Conservation (phyloP, 2,329 filamentous ascomycete species). For the Fusarium sp. region DNA sequence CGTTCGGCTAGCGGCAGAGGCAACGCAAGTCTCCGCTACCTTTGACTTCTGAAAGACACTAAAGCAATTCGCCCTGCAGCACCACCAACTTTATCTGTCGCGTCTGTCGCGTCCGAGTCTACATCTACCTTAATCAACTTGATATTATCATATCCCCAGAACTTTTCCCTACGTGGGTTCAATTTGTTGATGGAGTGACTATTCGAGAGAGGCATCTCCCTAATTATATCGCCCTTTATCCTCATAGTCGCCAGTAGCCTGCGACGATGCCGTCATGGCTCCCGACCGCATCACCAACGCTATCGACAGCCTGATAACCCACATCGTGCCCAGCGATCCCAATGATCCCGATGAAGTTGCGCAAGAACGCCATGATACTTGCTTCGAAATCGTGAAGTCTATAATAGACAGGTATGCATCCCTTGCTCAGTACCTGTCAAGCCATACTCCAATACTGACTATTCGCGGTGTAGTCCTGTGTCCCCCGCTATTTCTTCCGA, state of each 20-base stretch:
- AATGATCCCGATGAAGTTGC: conserved; percentile 74
- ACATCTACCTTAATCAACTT: conserved; percentile 12
- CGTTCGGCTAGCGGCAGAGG: not conserved
- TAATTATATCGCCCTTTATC: not conserved
- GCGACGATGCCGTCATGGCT: conserved; percentile 66
- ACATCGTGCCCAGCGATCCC: conserved; percentile 74
- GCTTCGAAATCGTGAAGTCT: conserved; percentile 62
- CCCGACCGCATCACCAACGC: conserved; percentile 79
- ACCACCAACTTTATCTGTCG: conserved; percentile 41
- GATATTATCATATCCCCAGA: conserved; percentile 15
- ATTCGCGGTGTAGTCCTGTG: conserved; percentile 52
- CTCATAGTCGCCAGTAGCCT: conserved; percentile 13
- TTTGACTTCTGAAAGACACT: conserved; percentile 15
- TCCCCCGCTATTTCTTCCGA: conserved; percentile 72
- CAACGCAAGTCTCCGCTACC: conserved; percentile 35
- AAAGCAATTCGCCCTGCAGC: conserved; percentile 31
- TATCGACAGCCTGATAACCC: conserved; percentile 81
- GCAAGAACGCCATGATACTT: conserved; percentile 75
- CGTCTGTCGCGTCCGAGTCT: conserved; percentile 43
- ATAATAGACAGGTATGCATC: conserved; percentile 61
- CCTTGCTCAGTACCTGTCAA: not conserved
- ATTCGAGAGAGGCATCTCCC: not conserved
- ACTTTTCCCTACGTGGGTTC: not conserved
- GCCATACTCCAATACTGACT: not conserved
- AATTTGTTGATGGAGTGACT: not conserved